Conservation (phyloP, 192 early-diverging fungal genomes). For the Piromyces sp. region DNA sequence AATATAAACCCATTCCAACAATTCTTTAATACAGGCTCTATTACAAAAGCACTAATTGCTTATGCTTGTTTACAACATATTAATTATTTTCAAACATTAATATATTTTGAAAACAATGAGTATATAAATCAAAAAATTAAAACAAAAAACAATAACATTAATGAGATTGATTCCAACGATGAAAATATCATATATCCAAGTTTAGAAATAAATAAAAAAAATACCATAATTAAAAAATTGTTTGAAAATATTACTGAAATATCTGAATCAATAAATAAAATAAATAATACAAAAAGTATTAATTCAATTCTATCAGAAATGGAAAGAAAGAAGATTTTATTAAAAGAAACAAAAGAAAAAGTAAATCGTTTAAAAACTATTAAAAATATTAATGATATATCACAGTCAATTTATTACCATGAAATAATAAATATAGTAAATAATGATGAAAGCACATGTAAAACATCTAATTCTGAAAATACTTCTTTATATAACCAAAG, state of each 20-base stretch:
- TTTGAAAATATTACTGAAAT: not conserved
- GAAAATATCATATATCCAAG: no score
- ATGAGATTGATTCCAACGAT: not conserved
- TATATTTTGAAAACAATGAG: slow-evolving; percentile 44
- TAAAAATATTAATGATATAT: not conserved
- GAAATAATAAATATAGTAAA: no score
- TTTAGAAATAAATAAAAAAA: not conserved
- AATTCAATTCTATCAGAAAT: not conserved
- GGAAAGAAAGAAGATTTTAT: not conserved
- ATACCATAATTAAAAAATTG: not conserved
- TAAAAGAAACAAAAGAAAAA: not conserved
- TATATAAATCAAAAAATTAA: slow-evolving; percentile 19
- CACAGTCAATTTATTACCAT: not conserved
- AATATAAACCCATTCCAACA: slow-evolving; percentile 35
- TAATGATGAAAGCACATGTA: no score
- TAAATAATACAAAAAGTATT: not conserved
- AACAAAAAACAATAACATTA: no score
- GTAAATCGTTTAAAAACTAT: not conserved
- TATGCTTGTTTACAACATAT: slow-evolving; percentile 73
- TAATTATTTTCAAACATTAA: slow-evolving; percentile 39
- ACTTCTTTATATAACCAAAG: no score
- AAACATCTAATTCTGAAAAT: no score
- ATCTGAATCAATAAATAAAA: not conserved
- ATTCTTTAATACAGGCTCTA: slow-evolving; percentile 45
- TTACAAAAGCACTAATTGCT: slow-evolving; percentile 68